Conservation (phyloP, 345 rosid genomes). For the Melaleuca alternifolia region DNA sequence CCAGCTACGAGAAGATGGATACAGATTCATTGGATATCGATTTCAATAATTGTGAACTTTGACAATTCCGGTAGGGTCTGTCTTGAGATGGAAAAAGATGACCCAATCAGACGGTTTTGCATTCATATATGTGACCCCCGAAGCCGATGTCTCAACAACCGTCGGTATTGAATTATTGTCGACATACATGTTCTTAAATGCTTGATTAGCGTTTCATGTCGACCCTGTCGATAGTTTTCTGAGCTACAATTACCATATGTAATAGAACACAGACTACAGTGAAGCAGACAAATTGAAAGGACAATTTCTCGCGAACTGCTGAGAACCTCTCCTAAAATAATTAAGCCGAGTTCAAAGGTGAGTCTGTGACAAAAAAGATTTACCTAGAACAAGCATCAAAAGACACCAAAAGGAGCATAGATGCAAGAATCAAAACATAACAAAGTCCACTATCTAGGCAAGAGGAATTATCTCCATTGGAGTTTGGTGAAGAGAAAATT, state of each 20-base stretch:
- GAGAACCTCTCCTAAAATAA: background rate
- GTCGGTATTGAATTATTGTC: background rate
- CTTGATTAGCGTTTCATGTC: background rate
- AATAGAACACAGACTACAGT: background rate
- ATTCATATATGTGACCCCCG: background rate
- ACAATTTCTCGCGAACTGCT: background rate
- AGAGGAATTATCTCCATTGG: background rate
- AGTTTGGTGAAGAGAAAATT: background rate
- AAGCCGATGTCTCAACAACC: background rate
- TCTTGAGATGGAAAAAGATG: background rate
- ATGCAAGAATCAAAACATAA: background rate
- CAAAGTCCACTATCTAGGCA: background rate
- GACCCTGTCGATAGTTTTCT: background rate
- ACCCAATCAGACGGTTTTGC: background rate
- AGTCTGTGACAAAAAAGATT: background rate
- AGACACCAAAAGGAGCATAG: background rate
- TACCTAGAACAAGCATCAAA: background rate
- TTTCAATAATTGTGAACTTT: background rate
- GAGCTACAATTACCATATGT: background rate
- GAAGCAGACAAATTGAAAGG: background rate
- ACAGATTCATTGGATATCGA: background rate
- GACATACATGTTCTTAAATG: background rate
- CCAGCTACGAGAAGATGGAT: background rate
- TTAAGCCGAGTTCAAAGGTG: background rate
- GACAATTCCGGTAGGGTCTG: background rate